A percentile compares a stretch with the other conserved stretches of the same genome.
These are phyloP conservation scores for Carex pumila DNA, from an alignment of 176 grass and related monocot species.

Conservation along the genomic window DNA sequence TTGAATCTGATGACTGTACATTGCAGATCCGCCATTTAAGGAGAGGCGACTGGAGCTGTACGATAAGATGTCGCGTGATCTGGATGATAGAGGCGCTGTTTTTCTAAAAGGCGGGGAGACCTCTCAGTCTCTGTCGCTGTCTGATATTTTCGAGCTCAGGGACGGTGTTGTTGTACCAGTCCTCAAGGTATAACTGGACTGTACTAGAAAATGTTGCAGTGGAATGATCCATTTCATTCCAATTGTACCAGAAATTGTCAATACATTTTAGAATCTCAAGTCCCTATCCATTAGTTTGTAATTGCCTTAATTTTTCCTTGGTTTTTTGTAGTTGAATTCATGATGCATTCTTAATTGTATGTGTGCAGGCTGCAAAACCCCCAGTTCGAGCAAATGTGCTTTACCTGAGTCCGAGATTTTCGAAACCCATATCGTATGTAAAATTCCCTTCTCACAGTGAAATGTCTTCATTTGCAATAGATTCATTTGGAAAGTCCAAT, in stretches of 20 bases:
- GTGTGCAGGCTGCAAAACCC: slow-evolving; percentile 51
- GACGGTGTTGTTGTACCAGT: slow-evolving; percentile 57
- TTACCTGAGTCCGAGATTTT: slow-evolving; percentile 42
- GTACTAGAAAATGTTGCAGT: background rate
- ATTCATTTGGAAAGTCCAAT: background rate
- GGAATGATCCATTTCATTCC: background rate
- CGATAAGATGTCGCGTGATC: slow-evolving; percentile 63
- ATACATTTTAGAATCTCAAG: background rate
- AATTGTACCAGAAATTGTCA: background rate
- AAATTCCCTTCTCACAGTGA: background rate
- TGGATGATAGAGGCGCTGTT: slow-evolving; percentile 57
- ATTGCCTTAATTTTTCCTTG: background rate
- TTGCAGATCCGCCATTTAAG: slow-evolving; percentile 35
- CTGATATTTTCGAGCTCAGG: slow-evolving; percentile 61
- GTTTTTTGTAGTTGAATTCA: background rate
- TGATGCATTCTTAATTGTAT: background rate
- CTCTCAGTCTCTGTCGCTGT: slow-evolving; percentile 73
- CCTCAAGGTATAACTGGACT: slow-evolving; percentile 44
- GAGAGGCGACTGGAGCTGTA: slow-evolving; percentile 57
- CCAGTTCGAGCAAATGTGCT: slow-evolving; percentile 90
- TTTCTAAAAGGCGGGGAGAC: slow-evolving; percentile 83
- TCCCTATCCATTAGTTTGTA: background rate
- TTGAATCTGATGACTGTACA: background rate
- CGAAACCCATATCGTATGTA: slow-evolving; percentile 60
- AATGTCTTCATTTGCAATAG: background rate